These are phyloP conservation scores for Flueggea neowawraea DNA, from an alignment of 441 rosid species.

Conservation along the genomic window DNA sequence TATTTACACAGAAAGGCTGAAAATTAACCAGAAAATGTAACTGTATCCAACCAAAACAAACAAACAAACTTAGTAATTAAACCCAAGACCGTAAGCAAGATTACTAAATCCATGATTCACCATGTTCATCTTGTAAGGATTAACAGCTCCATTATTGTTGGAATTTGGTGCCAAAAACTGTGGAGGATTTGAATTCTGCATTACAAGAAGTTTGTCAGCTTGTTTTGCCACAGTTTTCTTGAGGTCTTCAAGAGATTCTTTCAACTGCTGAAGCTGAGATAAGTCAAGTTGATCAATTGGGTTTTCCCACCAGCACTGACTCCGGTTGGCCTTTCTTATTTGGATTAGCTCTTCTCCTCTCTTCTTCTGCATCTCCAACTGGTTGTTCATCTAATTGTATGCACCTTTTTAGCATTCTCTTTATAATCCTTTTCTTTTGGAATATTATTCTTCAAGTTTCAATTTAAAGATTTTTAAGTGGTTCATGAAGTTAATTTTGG, in stretches of 20 bases:
- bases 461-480: no score
- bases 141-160: not conserved
- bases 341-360: conserved; percentile 32
- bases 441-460: no score
- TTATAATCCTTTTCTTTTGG: not conserved
- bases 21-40: no score
- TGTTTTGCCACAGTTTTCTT: conserved; percentile 29
- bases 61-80: no score
- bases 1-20: no score
- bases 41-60: no score
- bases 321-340: conserved; percentile 17
- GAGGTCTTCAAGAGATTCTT: conserved; percentile 13
- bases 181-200: conserved; percentile 10
- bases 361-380: conserved; percentile 35
- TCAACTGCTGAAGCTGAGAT: conserved; percentile 29
- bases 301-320: conserved; percentile 44
- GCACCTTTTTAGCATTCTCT: not conserved
- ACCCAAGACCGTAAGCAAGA: no score
- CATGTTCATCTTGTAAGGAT: conserved; percentile 2
- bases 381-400: not conserved
- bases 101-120: not conserved
- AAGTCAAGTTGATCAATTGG: conserved; percentile 33
- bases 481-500: no score
- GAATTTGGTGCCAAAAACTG: conserved; percentile 14
- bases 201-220: conserved; percentile 29